phyloP scores from a whole-genome alignment of 164 flowering plant genomes.

The Vitis riparia region DNA sequence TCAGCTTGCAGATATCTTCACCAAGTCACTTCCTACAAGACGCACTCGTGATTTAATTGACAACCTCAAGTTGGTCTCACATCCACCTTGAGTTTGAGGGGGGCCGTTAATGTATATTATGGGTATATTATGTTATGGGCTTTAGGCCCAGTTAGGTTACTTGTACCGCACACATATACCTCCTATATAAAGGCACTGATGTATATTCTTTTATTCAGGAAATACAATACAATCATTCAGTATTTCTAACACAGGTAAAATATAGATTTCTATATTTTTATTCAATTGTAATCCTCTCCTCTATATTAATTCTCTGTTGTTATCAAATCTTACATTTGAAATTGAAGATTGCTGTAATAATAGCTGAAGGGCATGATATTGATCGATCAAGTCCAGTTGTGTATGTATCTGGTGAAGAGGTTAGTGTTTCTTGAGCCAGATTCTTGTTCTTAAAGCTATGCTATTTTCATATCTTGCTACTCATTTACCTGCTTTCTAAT shows the following conservation, averaged over 20 bases:
- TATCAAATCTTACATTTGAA: constrained; percentile 10
- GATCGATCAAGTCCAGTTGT: constrained; percentile 62
- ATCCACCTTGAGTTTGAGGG: too few relatives aligned
- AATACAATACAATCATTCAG: too few relatives aligned
- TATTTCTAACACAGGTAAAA: constrained; percentile 83
- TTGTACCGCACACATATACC: too few relatives aligned
- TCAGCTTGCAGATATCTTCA: too few relatives aligned
- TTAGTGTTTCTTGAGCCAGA: constrained; percentile 25
- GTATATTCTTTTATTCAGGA: too few relatives aligned
- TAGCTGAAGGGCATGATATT: constrained; percentile 60
- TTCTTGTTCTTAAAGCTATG: background rate
- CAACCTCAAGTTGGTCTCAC: too few relatives aligned
- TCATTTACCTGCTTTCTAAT: background rate
- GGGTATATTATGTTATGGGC: too few relatives aligned
- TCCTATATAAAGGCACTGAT: too few relatives aligned
- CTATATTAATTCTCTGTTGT: constrained; percentile 1
- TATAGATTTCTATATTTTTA: background rate
- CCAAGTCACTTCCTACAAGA: too few relatives aligned
- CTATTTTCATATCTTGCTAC: background rate
- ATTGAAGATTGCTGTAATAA: constrained; percentile 73
- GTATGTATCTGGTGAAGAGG: constrained; percentile 99
- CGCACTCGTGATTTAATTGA: too few relatives aligned
- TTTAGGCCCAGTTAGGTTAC: too few relatives aligned
- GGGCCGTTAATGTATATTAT: too few relatives aligned
- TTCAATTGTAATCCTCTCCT: background rate